phyloP scores from a whole-genome alignment of 2,329 filamentous ascomycete genomes.

The Ascochyta clinopodiicola region DNA sequence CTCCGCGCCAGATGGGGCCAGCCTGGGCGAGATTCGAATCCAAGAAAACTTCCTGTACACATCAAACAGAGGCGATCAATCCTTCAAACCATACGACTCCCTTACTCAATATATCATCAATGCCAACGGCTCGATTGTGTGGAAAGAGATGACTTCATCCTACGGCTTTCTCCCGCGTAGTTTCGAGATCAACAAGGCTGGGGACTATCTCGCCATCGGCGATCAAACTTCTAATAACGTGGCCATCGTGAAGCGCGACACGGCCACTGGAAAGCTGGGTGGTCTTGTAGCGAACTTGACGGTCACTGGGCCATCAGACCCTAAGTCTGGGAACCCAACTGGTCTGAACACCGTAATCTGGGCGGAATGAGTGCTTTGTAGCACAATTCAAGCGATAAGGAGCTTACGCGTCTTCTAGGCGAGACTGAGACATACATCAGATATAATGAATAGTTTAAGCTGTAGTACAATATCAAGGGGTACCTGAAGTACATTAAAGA shows the following conservation, averaged over 20 bases:
- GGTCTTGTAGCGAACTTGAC: constrained; percentile 35
- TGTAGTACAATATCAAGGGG: neutral
- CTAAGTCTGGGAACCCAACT: constrained; percentile 3
- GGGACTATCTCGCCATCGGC: constrained; percentile 42
- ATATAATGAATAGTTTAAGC: neutral
- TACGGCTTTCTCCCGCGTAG: constrained; percentile 46
- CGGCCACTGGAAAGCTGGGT: constrained; percentile 38
- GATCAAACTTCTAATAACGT: constrained; percentile 43
- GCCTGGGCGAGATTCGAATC: constrained; percentile 42
- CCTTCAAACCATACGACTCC: constrained; percentile 44
- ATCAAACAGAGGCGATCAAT: constrained; percentile 47
- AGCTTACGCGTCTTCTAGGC: neutral
- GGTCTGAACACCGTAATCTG: constrained; percentile 15
- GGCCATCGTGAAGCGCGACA: constrained; percentile 42
- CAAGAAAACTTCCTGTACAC: constrained; percentile 45
- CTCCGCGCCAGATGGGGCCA: constrained; percentile 37
- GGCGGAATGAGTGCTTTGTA: neutral
- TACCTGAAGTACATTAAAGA: no score
- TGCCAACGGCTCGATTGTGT: constrained; percentile 37
- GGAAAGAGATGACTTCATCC: constrained; percentile 40
- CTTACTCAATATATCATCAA: constrained; percentile 46
- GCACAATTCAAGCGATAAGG: neutral
- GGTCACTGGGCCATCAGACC: constrained; percentile 19
- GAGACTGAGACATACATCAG: neutral
- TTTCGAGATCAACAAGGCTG: constrained; percentile 45